phyloP scores from a whole-genome alignment of 2,329 filamentous ascomycete genomes.

The Aspergillus texensis region DNA sequence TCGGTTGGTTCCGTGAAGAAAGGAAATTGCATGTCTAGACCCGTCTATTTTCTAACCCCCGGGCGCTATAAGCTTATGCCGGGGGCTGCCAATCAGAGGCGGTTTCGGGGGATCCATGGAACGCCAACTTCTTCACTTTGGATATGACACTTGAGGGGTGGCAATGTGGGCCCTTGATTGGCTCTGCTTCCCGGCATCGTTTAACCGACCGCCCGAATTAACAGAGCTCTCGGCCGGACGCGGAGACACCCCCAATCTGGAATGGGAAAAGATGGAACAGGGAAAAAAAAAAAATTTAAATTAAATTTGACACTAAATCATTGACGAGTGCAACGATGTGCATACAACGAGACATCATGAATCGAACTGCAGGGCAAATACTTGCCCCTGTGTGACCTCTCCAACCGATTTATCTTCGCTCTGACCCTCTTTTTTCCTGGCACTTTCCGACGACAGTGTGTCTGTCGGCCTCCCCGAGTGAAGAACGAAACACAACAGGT shows the following conservation, averaged over 20 bases:
- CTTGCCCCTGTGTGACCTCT: not conserved
- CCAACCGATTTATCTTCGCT: not conserved
- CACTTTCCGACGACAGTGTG: not conserved
- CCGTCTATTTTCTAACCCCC: not conserved
- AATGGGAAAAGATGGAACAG: not conserved
- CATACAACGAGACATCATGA: slow-evolving; percentile 2
- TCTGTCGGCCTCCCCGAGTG: not conserved
- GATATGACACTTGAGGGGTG: not conserved
- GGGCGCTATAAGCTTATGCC: slow-evolving; percentile 2
- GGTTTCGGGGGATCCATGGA: not conserved
- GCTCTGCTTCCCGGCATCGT: not conserved
- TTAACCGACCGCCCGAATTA: not conserved
- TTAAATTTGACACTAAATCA: not conserved
- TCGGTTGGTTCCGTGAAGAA: not conserved
- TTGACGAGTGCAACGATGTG: slow-evolving; percentile 1
- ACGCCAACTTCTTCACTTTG: not conserved
- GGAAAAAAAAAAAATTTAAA: not conserved
- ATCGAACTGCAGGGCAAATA: not conserved
- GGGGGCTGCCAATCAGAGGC: not conserved
- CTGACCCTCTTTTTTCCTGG: not conserved
- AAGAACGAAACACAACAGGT: not conserved
- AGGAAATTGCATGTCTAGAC: not conserved
- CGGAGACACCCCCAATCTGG: slow-evolving; percentile 1
- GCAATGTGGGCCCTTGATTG: not conserved
- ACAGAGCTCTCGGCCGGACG: not conserved